A percentile compares a stretch with the other conserved stretches of the same genome.
phyloP scores from a whole-genome alignment of 495 filamentous ascomycete species.

The Trichoderma parareesei region DNA sequence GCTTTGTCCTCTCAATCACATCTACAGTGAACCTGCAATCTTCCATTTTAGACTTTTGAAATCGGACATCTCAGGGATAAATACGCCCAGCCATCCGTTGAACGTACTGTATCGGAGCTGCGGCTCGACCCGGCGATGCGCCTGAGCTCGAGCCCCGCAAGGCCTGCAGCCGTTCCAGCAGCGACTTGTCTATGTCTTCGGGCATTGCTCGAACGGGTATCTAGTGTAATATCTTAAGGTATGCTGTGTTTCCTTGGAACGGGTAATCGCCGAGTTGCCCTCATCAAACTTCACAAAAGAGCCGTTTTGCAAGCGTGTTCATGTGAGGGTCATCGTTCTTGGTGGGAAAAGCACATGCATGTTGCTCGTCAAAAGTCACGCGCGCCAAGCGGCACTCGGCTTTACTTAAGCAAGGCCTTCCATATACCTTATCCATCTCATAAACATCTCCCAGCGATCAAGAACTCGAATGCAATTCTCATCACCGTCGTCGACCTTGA shows the following conservation, averaged over 20 bases:
- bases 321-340: background rate
- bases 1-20: conserved; percentile 12
- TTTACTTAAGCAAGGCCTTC: background rate
- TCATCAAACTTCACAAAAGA: background rate
- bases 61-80: too few relatives aligned
- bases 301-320: background rate
- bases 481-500: too few relatives aligned
- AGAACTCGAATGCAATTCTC: too few relatives aligned
- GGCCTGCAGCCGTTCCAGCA: conserved; percentile 10
- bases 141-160: conserved; percentile 7
- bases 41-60: too few relatives aligned
- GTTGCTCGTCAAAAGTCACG: background rate
- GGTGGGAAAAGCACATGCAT: background rate
- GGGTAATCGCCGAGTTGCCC: background rate
- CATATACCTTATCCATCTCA: too few relatives aligned
- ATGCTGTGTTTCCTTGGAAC: background rate
- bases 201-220: background rate
- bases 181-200: conserved; percentile 7
- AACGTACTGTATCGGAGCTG: conserved; percentile 7
- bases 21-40: conserved; percentile 1
- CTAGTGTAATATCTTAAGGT: background rate
- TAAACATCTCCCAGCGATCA: background rate
- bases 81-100: background rate
- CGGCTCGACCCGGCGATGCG: background rate
- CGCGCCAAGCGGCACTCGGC: background rate